Evolutionary conservation across 192 early-diverging fungal species (phyloP).

Genomic region (Allomyces arbusculus): DNA sequence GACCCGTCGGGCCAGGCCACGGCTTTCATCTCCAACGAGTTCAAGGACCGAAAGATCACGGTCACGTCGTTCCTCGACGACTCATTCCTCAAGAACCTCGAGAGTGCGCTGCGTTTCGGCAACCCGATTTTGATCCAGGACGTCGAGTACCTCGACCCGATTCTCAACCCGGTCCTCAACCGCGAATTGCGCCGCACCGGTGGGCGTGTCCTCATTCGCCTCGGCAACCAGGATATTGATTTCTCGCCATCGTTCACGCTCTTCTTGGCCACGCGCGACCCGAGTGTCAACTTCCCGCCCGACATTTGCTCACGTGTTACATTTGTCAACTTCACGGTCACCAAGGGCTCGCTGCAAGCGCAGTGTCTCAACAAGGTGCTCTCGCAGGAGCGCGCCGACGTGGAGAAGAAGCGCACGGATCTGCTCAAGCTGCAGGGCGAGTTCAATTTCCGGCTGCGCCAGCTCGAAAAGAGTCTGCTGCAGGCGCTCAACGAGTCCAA

Average conservation of each 20-base stretch:
- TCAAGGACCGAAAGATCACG: slow-evolving; percentile 67
- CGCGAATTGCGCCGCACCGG: slow-evolving; percentile 89
- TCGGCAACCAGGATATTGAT: slow-evolving; percentile 97
- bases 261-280: slow-evolving; percentile 85
- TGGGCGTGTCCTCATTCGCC: slow-evolving; percentile 79
- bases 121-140: slow-evolving; percentile 93
- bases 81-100: slow-evolving; percentile 89
- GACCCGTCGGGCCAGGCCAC: slow-evolving; percentile 92
- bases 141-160: slow-evolving; percentile 90
- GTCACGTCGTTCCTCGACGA: slow-evolving; percentile 95
- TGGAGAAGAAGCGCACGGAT: slow-evolving; percentile 78
- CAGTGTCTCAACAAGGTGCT: slow-evolving; percentile 95
- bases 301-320: slow-evolving; percentile 94
- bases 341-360: slow-evolving; percentile 81
- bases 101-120: slow-evolving; percentile 94
- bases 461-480: slow-evolving; percentile 81
- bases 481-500: slow-evolving; percentile 83
- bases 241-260: slow-evolving; percentile 93
- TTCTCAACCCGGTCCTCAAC: slow-evolving; percentile 94
- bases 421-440: slow-evolving; percentile 88
- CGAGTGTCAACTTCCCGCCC: slow-evolving; percentile 79
- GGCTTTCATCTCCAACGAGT: slow-evolving; percentile 66
- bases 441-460: slow-evolving; percentile 78
- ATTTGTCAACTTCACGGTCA: slow-evolving; percentile 98
- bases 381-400: slow-evolving; percentile 86